These are phyloP conservation scores for Torulaspora globosa DNA, from an alignment of 1,139 yeast genomes.

Conservation along the genomic window DNA sequence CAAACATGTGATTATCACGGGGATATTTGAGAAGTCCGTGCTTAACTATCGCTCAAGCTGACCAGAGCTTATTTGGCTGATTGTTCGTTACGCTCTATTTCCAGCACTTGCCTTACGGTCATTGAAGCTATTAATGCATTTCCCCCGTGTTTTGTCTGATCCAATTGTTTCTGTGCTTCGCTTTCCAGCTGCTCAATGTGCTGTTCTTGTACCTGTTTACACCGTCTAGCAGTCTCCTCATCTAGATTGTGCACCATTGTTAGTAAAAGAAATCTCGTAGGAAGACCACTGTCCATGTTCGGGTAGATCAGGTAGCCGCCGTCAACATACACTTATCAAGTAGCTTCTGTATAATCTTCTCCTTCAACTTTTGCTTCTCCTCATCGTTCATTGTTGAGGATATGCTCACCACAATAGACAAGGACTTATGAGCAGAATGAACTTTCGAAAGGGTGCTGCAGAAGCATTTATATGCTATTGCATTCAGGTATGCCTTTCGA, in stretches of 20 bases:
- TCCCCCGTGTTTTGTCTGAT: slow-evolving; percentile 3
- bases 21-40: too few relatives aligned
- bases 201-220: slow-evolving; percentile 5
- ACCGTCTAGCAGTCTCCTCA: slow-evolving; percentile 11
- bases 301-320: not conserved
- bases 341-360: slow-evolving; percentile 11
- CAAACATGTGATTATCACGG: not conserved
- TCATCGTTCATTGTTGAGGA: slow-evolving; percentile 9
- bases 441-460: too few relatives aligned
- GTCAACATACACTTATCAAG: slow-evolving; percentile 18
- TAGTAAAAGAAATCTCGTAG: not conserved
- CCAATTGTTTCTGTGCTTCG: slow-evolving; percentile 12
- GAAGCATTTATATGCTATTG: too few relatives aligned
- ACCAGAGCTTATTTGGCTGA: not conserved
- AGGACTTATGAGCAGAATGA: too few relatives aligned
- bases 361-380: slow-evolving; percentile 8
- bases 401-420: too few relatives aligned
- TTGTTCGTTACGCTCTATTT: slow-evolving; percentile 9
- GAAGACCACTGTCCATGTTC: too few relatives aligned
- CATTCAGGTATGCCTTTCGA: too few relatives aligned
- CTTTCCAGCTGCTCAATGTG: slow-evolving; percentile 6
- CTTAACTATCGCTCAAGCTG: too few relatives aligned
- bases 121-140: slow-evolving; percentile 2
- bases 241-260: slow-evolving; percentile 10
- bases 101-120: slow-evolving; percentile 14